Evolutionary conservation across 352 stramenopile species (phyloP), one percentile per base, ranked within the genome.

Genomic region (Pythium folliculosum): DNA sequence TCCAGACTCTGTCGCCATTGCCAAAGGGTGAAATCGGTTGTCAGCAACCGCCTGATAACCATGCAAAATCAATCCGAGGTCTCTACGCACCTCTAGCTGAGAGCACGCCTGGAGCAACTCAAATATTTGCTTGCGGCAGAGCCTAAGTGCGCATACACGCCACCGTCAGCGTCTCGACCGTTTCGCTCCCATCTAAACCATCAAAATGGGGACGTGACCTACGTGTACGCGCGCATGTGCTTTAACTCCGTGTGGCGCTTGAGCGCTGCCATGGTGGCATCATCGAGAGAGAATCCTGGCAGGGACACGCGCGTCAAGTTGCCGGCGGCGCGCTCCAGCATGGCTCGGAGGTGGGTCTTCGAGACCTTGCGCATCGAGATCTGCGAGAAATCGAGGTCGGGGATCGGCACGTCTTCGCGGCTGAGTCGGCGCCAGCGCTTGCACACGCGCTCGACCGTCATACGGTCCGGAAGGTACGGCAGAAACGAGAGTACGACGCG

Each of bases 171-270:
- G 27, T 32, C 27, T 32, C 27, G 5, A 32, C 27, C 27, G 27
- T 32, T 32, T 32, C 27, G 3, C 27, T 32, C 27, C 27, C 2
- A 32, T 32, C 27, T 6, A 32, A 32, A 32, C 27, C 27, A 62
- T 19, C 6, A 1, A 7, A 45, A 13, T 25, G 3, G 27, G 2
- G 19, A 65, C 12, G 3, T 7, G 53, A 67, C 63, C 16, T 48
- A 89, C 82, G 77, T 78, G 65, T 89, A 71, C 5, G 80, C 81
- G 54, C 75, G 78, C n/a, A 91, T 76, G 23, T 73, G 27, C 23
- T 64, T 55, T n/a, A 90, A 71, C 12, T 72, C 55, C 27, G 48
- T 63, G 40, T 89, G 75, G 7, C 50, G 58, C 52, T 73, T 56
- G 12, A 88, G 72, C 17, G 77, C 60, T 43, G 77, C 65, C 32